These are phyloP conservation scores for Crotalaria pallida DNA, from an alignment of 306 rosid species.

Conservation along the genomic window DNA sequence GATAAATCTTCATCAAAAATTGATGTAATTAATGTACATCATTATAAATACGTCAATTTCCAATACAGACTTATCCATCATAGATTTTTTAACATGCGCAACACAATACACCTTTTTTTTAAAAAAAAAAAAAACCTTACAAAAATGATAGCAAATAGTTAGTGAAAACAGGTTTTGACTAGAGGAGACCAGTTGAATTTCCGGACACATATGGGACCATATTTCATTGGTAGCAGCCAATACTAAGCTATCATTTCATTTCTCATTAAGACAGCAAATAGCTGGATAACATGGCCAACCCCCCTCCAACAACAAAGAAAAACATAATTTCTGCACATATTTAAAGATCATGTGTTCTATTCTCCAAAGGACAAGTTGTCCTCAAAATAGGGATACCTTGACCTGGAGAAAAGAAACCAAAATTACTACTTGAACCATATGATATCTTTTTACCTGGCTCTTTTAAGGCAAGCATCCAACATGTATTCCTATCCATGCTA, in stretches of 20 bases:
- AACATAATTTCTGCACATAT: background rate
- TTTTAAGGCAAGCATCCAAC: conserved; percentile 28
- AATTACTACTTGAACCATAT: background rate
- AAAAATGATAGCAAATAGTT: too few species aligned
- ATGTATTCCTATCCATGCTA: conserved; percentile 39
- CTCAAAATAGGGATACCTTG: background rate
- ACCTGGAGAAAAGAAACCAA: background rate
- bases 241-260: background rate
- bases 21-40: too few species aligned
- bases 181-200: too few species aligned
- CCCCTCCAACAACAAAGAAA: background rate
- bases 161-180: too few species aligned
- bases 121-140: too few species aligned
- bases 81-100: too few species aligned
- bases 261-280: background rate
- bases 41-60: too few species aligned
- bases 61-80: too few species aligned
- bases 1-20: too few species aligned
- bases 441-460: conserved; percentile 21
- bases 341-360: background rate
- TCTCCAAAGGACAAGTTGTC: background rate
- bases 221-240: background rate
- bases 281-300: background rate
- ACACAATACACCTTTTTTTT: too few species aligned
- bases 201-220: background rate